Conservation (phyloP, 371 early-diverging fungal genomes). For the Lichtheimia ornata region DNA sequence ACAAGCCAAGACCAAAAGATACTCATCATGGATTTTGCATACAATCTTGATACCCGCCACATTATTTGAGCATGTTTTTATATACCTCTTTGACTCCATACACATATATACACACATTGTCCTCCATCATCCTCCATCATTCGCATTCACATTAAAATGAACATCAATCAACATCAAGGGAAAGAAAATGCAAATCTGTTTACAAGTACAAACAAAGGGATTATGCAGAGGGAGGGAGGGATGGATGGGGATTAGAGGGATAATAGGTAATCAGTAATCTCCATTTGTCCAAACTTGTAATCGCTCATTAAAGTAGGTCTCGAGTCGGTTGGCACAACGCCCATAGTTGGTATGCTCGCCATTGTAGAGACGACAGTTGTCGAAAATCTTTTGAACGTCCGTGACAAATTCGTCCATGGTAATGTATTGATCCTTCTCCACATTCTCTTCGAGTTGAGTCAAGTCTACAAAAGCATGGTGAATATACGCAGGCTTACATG, state of each 20-base stretch:
- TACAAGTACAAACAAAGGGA: too few species aligned
- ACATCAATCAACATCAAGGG: too few species aligned
- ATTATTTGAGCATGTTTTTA: conserved; percentile 3
- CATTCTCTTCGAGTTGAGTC: conserved; percentile 58
- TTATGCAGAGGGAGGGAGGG: too few species aligned
- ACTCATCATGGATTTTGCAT: conserved; percentile 82
- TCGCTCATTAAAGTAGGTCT: conserved; percentile 50
- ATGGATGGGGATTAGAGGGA: not conserved
- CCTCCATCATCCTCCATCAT: not conserved
- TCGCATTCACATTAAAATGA: too few species aligned
- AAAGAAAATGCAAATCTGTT: too few species aligned
- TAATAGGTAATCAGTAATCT: conserved; percentile 5
- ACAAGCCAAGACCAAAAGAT: conserved; percentile 82
- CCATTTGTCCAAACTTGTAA: conserved; percentile 23
- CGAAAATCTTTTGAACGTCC: conserved; percentile 58
- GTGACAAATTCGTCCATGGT: conserved; percentile 42
- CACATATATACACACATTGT: not conserved
- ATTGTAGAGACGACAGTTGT: conserved; percentile 71
- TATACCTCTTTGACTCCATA: too few species aligned
- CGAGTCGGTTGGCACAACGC: conserved; percentile 60
- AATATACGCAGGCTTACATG: not conserved
- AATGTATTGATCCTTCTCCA: conserved; percentile 48
- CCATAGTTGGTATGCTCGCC: conserved; percentile 63
- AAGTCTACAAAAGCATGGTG: conserved; percentile 42
- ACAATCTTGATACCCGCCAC: conserved; percentile 32